These are phyloP conservation scores for Chalciporus piperatus DNA, from an alignment of 768 basidiomycete genomes.

Conservation along the genomic window DNA sequence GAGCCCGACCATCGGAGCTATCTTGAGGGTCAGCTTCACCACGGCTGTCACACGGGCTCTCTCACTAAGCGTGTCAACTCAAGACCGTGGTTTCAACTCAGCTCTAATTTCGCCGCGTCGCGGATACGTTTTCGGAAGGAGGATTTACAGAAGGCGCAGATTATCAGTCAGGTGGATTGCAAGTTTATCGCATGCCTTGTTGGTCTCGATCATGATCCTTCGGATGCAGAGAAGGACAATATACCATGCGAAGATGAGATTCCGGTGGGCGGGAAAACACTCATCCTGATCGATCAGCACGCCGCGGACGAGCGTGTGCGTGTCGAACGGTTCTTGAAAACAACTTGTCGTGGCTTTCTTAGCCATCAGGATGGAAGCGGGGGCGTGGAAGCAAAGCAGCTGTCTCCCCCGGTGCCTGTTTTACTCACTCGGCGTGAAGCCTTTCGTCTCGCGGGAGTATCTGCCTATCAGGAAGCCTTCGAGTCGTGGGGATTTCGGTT, in stretches of 20 bases:
- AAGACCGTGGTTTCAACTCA: slow-evolving; percentile 8
- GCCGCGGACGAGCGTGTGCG: slow-evolving; percentile 96
- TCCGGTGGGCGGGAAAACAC: slow-evolving; percentile 27
- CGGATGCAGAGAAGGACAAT: slow-evolving; percentile 13
- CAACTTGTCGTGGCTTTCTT: slow-evolving; percentile 71
- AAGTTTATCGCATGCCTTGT: slow-evolving; percentile 87
- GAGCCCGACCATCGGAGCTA: slow-evolving; percentile 9
- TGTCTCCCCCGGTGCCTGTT: slow-evolving; percentile 56
- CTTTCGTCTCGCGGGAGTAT: slow-evolving; percentile 41
- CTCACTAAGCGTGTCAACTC: slow-evolving; percentile 6
- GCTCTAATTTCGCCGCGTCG: slow-evolving; percentile 16
- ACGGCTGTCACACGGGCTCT: slow-evolving; percentile 14
- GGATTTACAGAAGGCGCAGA: slow-evolving; percentile 53
- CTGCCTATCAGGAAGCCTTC: slow-evolving; percentile 47
- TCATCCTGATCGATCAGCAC: slow-evolving; percentile 93
- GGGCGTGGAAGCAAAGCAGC: slow-evolving; percentile 38
- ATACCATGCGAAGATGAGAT: slow-evolving; percentile 12
- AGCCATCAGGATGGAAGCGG: slow-evolving; percentile 33
- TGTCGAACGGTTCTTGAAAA: slow-evolving; percentile 77
- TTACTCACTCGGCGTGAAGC: slow-evolving; percentile 69
- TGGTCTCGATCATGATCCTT: slow-evolving; percentile 21
- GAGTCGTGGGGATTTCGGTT: slow-evolving; percentile 70
- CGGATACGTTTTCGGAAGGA: slow-evolving; percentile 44
- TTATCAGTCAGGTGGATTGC: slow-evolving; percentile 83
- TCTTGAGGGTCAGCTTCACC: background rate